Base-by-base conservation (phyloP, 257 asterid genomes). In the Gardenia jasminoides region DNA sequence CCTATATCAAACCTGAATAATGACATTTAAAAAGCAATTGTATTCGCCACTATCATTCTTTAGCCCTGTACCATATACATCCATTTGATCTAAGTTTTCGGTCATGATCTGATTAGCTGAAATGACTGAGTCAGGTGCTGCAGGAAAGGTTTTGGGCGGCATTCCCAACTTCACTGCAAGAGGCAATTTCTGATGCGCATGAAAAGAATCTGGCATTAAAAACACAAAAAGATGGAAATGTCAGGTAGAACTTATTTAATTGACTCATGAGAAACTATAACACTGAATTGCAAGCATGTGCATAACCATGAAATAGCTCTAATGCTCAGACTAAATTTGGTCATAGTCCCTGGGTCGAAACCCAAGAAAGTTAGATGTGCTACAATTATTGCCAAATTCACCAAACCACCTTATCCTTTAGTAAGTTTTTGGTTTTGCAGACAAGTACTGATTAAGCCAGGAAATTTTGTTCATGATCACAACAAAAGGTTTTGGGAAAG, bases 1-100 rank as follows among this genome's bases (percentile, higher is more conserved):
- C 39, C 50, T 39, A 72, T 70, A 67, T 84, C 89, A 72, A 82
- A 95, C 99, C 99, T 95, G 99, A 84, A 95, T 95, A 81, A 95
- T 93, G 88, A 95, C 99, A 89, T 95, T 95, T 59, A 95, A 92
- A 87, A 95, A 95, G 85, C 99, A 95, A 86, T 95, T 95, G 82
- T 95, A 93, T 90, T 95, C 97, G 52, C 99, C 99, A 80, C 90
- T 90, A 88, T 95, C 98, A 83, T 95, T 95, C 86, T 86, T 92
- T 26, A 95, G 89, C 85, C 99, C 99, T 54, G 92, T 86, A 62
- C 98, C 98, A 79, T 85, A 90, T 62, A 86, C 78, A 78, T 90
- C 99, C 72, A 80, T n/a, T 78, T 76, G 87, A 86, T 77, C 82
- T 70, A 47, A 88, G 78, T 73, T 75, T 65, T 85, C 85, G 26